Conservation (phyloP, 352 stramenopile genomes). For the Phytopythium delawarense region DNA sequence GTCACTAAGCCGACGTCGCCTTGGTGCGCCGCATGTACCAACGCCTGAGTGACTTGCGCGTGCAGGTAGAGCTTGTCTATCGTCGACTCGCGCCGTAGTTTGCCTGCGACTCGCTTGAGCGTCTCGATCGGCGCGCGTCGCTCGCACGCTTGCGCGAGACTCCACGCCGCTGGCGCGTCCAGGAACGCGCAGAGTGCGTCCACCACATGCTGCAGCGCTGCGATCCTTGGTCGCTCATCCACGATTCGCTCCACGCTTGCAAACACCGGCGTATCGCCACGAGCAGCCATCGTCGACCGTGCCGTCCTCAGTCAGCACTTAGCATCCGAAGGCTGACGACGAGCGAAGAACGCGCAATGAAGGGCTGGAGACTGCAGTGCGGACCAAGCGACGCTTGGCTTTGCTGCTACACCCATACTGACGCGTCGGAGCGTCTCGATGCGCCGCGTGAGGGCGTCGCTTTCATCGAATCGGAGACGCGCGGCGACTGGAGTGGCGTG, state of each 20-base stretch:
- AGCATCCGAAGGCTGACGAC: too few relatives aligned
- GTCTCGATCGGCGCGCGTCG: constrained; percentile 11
- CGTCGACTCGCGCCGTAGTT: not conserved
- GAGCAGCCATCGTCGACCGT: not conserved
- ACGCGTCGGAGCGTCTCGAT: too few relatives aligned
- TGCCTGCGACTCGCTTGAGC: not conserved
- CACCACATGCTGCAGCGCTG: constrained; percentile 19
- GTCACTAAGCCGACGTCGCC: constrained; percentile 19
- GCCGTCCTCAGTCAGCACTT: not conserved
- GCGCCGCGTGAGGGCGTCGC: not conserved
- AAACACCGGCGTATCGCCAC: not conserved
- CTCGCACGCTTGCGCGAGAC: constrained; percentile 13
- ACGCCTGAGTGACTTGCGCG: constrained; percentile 17
- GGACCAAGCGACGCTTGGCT: not conserved
- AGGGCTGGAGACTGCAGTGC: not conserved
- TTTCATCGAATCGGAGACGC: not conserved
- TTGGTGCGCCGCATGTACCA: constrained; percentile 15
- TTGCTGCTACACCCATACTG: not conserved
- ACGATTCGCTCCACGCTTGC: not conserved
- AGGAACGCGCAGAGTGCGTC: constrained; percentile 18
- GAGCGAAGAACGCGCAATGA: not conserved
- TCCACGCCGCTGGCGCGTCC: constrained; percentile 23
- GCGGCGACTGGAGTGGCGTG: not conserved
- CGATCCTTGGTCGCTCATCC: constrained; percentile 10
- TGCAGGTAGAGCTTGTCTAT: constrained; percentile 24